Evolutionary conservation across 2,329 filamentous ascomycete genomes (phyloP).

Genomic region (Nemania sp.): DNA sequence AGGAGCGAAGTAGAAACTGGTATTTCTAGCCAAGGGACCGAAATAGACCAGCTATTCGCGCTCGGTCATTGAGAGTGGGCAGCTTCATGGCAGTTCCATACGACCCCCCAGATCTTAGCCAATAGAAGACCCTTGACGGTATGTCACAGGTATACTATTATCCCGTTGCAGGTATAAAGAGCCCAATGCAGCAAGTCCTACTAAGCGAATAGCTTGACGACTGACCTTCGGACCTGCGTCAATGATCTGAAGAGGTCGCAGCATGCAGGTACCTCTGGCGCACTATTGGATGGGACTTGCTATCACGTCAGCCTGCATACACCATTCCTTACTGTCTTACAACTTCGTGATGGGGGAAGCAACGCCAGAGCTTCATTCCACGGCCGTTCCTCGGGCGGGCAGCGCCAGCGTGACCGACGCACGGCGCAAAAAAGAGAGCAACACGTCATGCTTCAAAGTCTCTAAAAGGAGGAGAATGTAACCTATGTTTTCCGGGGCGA

Average conservation of each 20-base stretch:
- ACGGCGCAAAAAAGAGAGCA: not conserved
- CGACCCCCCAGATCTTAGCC: constrained; percentile 5
- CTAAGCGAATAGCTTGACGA: constrained; percentile 1
- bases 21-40: constrained; percentile 2
- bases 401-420: constrained; percentile 12
- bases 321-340: not conserved
- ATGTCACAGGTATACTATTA: constrained; percentile 25
- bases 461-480: constrained; percentile 13
- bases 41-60: constrained; percentile 2
- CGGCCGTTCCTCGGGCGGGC: constrained; percentile 24
- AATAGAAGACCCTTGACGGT: constrained; percentile 23
- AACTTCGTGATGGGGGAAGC: constrained; percentile 1
- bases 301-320: constrained; percentile 31
- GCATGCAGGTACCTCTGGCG: constrained; percentile 28
- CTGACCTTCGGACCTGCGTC: constrained; percentile 32
- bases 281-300: not conserved
- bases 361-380: constrained; percentile 1
- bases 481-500: constrained; percentile 11
- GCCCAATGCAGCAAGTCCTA: constrained; percentile 17
- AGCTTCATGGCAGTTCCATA: constrained; percentile 15
- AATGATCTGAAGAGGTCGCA: constrained; percentile 16
- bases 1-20: constrained; percentile 16
- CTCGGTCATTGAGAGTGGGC: constrained; percentile 31
- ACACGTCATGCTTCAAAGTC: constrained; percentile 16
- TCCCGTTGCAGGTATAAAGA: constrained; percentile 9